These are phyloP conservation scores for Lavandula angustifolia DNA, from an alignment of 257 asterid species.

Conservation along the genomic window DNA sequence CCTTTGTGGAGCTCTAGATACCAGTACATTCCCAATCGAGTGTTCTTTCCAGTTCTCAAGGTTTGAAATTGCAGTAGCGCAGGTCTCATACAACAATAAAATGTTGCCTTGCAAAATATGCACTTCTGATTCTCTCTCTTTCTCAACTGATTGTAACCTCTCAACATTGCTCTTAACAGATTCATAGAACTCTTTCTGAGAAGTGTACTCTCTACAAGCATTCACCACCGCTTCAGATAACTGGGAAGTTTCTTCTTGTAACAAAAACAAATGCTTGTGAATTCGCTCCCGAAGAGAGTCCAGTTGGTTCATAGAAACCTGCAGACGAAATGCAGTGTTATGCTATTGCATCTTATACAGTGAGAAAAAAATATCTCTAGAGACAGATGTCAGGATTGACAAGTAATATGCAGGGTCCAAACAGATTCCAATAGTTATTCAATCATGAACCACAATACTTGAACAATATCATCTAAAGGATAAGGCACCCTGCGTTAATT, in stretches of 20 bases:
- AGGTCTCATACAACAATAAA: conserved; percentile 63
- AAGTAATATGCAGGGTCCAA: conserved; percentile 13
- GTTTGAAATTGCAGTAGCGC: conserved; percentile 54
- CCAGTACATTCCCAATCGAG: conserved; percentile 41
- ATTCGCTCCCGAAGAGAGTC: conserved; percentile 58
- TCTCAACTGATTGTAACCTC: conserved; percentile 49
- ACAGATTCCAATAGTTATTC: conserved; percentile 4
- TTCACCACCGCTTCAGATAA: conserved; percentile 53
- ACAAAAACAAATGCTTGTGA: conserved; percentile 52
- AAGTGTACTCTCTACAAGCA: conserved; percentile 49
- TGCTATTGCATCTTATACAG: conserved; percentile 29
- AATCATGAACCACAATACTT: conserved; percentile 23
- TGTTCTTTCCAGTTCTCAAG: conserved; percentile 60
- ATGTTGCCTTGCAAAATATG: conserved; percentile 47
- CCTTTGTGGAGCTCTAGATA: conserved; percentile 41
- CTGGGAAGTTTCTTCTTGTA: conserved; percentile 59
- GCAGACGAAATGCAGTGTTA: conserved; percentile 41
- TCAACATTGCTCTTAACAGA: conserved; percentile 50
- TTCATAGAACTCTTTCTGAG: conserved; percentile 56
- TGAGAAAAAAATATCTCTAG: not conserved
- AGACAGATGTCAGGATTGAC: conserved; percentile 9
- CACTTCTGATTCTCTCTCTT: conserved; percentile 73
- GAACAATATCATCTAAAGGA: conserved; percentile 9
- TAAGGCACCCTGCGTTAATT: not conserved
- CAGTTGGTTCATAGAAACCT: conserved; percentile 56